Base-by-base conservation (phyloP, 2,329 filamentous ascomycete species). In the Monosporascus sp. region DNA sequence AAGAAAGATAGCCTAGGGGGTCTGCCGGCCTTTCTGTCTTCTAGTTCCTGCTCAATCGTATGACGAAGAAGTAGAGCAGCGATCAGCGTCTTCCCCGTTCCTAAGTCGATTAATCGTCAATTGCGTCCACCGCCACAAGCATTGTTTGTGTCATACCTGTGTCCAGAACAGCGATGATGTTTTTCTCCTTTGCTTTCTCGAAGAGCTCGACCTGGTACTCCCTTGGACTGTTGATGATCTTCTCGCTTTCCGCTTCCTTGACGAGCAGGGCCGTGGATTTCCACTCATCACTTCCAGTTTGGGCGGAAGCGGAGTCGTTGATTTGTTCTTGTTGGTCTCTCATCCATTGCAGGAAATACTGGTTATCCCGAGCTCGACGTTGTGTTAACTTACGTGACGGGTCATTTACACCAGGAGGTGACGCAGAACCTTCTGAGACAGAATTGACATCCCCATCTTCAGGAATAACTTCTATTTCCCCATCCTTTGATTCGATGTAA, bases 81-180 rank as follows among this genome's bases (percentile, higher is more conserved):
- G 61, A 99, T 97, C n/a, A 97, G 77, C 0, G 94, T 99, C 72
- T 99, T 99, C 2, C 94, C 94, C 3, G 90, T 91, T 14, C 94
- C 88, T 86, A 54, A 18, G 25, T 39, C n/a, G 14, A 22, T 37
- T 39, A 7, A 39, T 39, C 38, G 54, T 61, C 51, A 62, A 57
- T 22, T 48, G 25, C n/a, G 17, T 31, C 25, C 14, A 17, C 7
- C 11, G 22, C 8, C 8, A 35, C 43, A 18, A 7, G 20, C n/a
- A 17, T 6, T 5, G 41, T 17, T 22, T 14, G 20, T 43, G 8
- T 49, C 63, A 50, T 67, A 85, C 85, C 90, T n/a, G 93, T 97
- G 64, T 95, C 91, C 1, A 97, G 79, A 1, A 99, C 94, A 1
- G 94, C 92, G 60, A 99, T 96, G 7, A 87, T 88, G 65, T 99